Percentiles rank a stretch among this genome's conserved stretches.
phyloP scores from a whole-genome alignment of 805 yeast genomes.

The Yarrowia deformans region DNA sequence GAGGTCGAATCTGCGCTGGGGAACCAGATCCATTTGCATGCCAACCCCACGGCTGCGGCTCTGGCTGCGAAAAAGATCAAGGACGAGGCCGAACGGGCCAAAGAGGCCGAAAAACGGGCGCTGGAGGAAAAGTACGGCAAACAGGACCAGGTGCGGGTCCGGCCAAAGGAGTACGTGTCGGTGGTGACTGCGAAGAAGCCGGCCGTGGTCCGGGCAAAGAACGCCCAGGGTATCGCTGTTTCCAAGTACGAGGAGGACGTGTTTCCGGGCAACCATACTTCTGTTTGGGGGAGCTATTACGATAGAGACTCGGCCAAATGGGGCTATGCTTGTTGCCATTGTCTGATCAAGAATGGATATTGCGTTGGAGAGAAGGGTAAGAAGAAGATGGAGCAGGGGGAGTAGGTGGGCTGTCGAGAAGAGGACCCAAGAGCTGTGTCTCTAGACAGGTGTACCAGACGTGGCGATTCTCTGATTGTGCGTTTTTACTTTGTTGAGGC shows the following conservation, averaged over 20 bases:
- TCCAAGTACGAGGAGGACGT: conserved; percentile 53
- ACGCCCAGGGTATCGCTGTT: conserved; percentile 25
- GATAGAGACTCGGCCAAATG: conserved; percentile 51
- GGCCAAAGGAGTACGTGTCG: conserved; percentile 42
- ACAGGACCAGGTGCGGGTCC: conserved; percentile 45
- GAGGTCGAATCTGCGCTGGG: conserved; percentile 55
- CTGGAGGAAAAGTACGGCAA: conserved; percentile 30
- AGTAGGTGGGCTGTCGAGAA: too few relatives aligned
- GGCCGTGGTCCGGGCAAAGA: neutral
- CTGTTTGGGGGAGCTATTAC: conserved; percentile 58
- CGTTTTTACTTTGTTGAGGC: too few relatives aligned
- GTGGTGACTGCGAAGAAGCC: conserved; percentile 3
- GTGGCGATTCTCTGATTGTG: too few relatives aligned
- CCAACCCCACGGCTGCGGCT: conserved; percentile 59
- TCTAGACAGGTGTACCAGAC: too few relatives aligned
- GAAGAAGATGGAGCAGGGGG: too few relatives aligned
- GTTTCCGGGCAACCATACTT: conserved; percentile 52
- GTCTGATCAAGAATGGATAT: conserved; percentile 49
- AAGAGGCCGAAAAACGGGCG: conserved; percentile 2
- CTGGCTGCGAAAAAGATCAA: conserved; percentile 52
- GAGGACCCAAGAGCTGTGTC: too few relatives aligned
- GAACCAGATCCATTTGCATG: conserved; percentile 50
- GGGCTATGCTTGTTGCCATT: conserved; percentile 57
- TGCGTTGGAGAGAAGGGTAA: conserved; percentile 50
- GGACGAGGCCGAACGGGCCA: conserved; percentile 44